Conservation (phyloP, 169 alveolate species). For the Plasmodium gaboni region DNA sequence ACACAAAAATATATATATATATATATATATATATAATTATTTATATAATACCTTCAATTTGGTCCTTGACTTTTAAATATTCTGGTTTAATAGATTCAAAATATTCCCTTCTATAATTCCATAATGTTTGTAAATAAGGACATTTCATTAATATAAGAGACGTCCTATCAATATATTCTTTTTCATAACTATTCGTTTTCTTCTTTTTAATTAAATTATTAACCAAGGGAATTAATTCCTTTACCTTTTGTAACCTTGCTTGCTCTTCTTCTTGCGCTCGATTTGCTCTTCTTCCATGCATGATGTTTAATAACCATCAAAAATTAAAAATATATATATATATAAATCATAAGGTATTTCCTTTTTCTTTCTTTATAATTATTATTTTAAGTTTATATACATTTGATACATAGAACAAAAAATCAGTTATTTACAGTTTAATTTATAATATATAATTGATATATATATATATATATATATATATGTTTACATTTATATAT, state of each 20-base stretch:
- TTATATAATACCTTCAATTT: not conserved
- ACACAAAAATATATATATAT: not conserved
- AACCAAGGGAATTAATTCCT: constrained; percentile 48
- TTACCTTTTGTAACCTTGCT: constrained; percentile 41
- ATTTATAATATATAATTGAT: too few relatives aligned
- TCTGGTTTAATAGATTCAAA: constrained; percentile 38
- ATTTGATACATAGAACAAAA: too few relatives aligned
- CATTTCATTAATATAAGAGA: constrained; percentile 47
- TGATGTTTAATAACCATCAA: constrained; percentile 6
- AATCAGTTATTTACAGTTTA: too few relatives aligned
- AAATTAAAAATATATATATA: too few relatives aligned
- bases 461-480: too few relatives aligned
- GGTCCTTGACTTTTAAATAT: not conserved
- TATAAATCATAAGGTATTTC: not conserved
- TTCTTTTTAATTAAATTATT: constrained; percentile 47
- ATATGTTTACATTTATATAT: too few relatives aligned
- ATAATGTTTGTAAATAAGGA: constrained; percentile 56
- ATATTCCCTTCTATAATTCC: constrained; percentile 73
- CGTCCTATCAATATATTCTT: constrained; percentile 41
- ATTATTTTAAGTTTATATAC: too few relatives aligned
- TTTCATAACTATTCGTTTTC: constrained; percentile 26
- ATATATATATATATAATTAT: not conserved
- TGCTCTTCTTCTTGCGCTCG: constrained; percentile 15
- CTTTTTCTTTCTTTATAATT: not conserved
- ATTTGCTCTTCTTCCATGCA: constrained; percentile 74